Conservation (phyloP, 2,329 filamentous ascomycete genomes). For the Ambrosiella beaveri region DNA sequence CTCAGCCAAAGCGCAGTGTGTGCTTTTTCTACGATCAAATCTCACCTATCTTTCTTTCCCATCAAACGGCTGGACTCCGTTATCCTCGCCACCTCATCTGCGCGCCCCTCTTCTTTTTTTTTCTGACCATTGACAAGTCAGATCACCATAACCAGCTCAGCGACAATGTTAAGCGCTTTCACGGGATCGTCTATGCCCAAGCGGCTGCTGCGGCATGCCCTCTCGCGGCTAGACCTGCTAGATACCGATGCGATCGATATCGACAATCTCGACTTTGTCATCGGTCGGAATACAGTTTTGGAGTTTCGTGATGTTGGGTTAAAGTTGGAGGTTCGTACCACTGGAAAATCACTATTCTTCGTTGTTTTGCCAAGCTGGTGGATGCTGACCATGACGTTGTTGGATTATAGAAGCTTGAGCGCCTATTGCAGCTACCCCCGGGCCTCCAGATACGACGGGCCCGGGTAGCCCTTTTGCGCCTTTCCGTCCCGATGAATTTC, state of each 20-base stretch:
- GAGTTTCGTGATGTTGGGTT: constrained; percentile 78
- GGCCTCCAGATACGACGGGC: constrained; percentile 57
- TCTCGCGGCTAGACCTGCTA: constrained; percentile 69
- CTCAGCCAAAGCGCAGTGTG: not conserved
- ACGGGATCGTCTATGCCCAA: constrained; percentile 64
- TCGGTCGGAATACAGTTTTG: constrained; percentile 65
- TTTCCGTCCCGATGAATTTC: constrained; percentile 77
- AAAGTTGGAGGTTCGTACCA: constrained; percentile 41
- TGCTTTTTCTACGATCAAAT: not conserved
- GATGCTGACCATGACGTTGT: not conserved
- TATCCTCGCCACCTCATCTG: not conserved
- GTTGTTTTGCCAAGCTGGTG: not conserved
- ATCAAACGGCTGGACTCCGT: not conserved
- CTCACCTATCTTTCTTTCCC: not conserved
- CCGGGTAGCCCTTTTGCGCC: constrained; percentile 54
- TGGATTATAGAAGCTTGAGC: constrained; percentile 54
- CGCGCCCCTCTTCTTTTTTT: not conserved
- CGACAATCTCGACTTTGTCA: constrained; percentile 67
- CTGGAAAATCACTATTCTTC: not conserved
- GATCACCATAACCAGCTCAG: not conserved
- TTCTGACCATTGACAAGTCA: not conserved
- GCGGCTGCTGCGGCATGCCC: constrained; percentile 69
- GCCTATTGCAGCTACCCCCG: constrained; percentile 55
- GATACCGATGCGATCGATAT: constrained; percentile 76
- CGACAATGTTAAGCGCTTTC: constrained; percentile 44